Evolutionary conservation across 148 eudicot genomes (phyloP), one percentile per base, ranked within the genome.

Genomic region (Camellia lanceoleosa): DNA sequence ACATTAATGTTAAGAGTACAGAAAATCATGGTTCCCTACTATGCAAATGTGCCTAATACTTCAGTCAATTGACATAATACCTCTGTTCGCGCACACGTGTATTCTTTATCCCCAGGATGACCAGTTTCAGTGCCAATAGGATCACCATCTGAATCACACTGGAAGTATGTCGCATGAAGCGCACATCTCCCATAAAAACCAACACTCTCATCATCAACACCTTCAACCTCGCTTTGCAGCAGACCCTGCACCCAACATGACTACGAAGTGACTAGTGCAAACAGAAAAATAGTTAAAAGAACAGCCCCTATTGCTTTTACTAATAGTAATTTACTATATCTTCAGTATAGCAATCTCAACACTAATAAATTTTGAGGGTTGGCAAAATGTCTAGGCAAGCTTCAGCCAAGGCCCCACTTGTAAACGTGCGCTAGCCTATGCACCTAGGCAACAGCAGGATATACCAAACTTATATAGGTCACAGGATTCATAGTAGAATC

Each of bases 1-100:
- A 46, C 46, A 59, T 1, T 51, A 70, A 56, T 75, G 42, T 61
- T 16, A 20, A 69, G 61, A 81, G 14, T 13, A 68, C 77, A 75
- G 6, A 74, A 74, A 62, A 2, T 30, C 12, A 23, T 43, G 23
- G 67, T 64, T 56, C 60, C 59, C 51, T 60, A 8, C n/a, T 61
- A 55, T 46, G 23, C 10, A 4, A 80, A 78, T n/a, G 46, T 46
- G 73, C 16, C 49, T 30, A 9, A 58, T 30, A 67, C 18, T 14
- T 42, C 72, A 43, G 68, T 80, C 41, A 20, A 61, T 64, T 59
- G 67, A 63, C 41, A 16, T 47, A 66, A 60, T 78, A 92, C 95
- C 91, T 87, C 89, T 76, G 89, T 87, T 81, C 92, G 88, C 65
- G 92, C 93, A 81, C 93, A 92, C 8, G 88, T 90, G 54, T 80